Base-by-base conservation (phyloP, 495 filamentous ascomycete genomes). In the Penicillium antarcticum region DNA sequence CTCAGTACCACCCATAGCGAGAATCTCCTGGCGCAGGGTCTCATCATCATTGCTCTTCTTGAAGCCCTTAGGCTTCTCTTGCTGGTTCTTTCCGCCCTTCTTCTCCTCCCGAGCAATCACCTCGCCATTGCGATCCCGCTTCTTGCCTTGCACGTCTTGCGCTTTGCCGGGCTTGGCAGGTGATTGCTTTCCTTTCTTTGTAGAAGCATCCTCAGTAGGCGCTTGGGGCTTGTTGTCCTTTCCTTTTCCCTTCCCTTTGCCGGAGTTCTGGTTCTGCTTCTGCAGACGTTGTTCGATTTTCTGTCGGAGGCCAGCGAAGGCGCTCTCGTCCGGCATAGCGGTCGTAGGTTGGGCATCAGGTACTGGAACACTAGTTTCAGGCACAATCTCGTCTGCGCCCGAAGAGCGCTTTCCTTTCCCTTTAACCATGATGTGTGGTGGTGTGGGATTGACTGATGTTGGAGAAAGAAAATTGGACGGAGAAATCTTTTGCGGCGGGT, bases 1-100 rank as follows among this genome's bases (percentile, higher is more conserved):
- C 62, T 89, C 80, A 23, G 86, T 87, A 18, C 89, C 89, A 16
- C 89, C 89, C 34, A 95, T 76, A 17, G 83, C 85, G 47, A 83
- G 63, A 55, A 95, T 89, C 57, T 92, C 89, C 54, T 85, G 79
- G 26, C 88, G 76, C 31, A 88, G 68, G 24, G 62, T 57, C 57
- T 71, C 66, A 42, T 73, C 63, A 23, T 59, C 56, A 9, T 55
- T 60, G n/a, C 31, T 42, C 42, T 56, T 56, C 41, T 63, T 57
- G 3, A 18, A 18, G 14, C 56, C 57, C n/a, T 55, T 48, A 3
- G 55, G 41, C 14, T 61, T 67, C n/a, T 45, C 52, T 40, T 53
- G 53, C 53, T 63, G 65, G 26, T 48, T 52, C 45, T 60, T 68
- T 24, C 51, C 55, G 33, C 48, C 56, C 46, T 67, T 64, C 51